Conservation (phyloP, 495 filamentous ascomycete species). For the Parmelia sp. region DNA sequence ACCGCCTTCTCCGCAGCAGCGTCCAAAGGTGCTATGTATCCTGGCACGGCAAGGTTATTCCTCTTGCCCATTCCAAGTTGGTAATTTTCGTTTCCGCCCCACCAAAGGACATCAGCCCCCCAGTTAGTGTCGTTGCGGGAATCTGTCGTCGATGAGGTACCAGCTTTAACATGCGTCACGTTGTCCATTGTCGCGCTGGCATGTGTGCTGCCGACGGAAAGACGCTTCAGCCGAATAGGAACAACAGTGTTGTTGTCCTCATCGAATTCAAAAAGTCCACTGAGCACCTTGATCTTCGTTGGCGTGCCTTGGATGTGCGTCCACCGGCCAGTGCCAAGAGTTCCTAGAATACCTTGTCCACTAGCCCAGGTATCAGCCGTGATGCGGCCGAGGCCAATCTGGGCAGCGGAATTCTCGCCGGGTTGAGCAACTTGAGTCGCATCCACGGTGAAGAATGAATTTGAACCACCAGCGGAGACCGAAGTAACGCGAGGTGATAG, state of each 20-base stretch:
- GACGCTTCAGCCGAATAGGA: constrained; percentile 67
- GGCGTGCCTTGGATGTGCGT: constrained; percentile 75
- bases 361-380: constrained; percentile 79
- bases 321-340: constrained; percentile 82
- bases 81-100: constrained; percentile 90
- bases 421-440: constrained; percentile 50
- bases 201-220: constrained; percentile 75
- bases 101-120: constrained; percentile 82
- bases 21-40: constrained; percentile 72
- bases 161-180: constrained; percentile 52
- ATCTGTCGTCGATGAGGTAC: constrained; percentile 40
- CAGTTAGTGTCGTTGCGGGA: constrained; percentile 64
- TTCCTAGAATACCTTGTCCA: constrained; percentile 77
- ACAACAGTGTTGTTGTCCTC: constrained; percentile 57
- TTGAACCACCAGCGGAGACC: constrained; percentile 77
- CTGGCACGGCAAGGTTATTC: constrained; percentile 66
- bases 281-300: constrained; percentile 76
- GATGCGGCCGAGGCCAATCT: constrained; percentile 43
- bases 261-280: constrained; percentile 77
- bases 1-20: constrained; percentile 40
- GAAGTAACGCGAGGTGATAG: constrained; percentile 56
- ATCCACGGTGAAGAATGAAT: constrained; percentile 82
- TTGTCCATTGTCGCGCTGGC: constrained; percentile 76
- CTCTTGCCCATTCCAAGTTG: constrained; percentile 88
- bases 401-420: constrained; percentile 38